Base-by-base conservation (phyloP, 2,329 filamentous ascomycete genomes). In the Cordyceps cateniannulata region DNA sequence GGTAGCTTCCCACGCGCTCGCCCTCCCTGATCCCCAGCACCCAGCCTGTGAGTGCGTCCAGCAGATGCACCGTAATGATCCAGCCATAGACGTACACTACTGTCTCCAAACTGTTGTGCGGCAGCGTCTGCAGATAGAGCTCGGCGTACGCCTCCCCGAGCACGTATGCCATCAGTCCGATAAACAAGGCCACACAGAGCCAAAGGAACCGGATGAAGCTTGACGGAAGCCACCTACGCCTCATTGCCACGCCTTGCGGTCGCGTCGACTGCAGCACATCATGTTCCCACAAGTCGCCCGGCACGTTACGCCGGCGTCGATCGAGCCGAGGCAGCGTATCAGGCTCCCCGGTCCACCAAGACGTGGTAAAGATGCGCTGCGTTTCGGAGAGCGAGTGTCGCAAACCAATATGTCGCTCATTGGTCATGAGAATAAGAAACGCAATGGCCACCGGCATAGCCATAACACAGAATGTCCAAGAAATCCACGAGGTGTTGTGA, bases 391-490 rank as follows among this genome's bases (percentile, higher is more conserved):
- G 76, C 0, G 81, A 81, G 64, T 85, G 79, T 18, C 85, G 81
- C 24, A 86, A 78, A 25, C 82, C 76, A 2, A 88, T 77, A 64
- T 88, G 85, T 9, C 86, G 81, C 72, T 87, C 83, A 62, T 86
- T 83, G 38, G 79, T 82, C 69, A 86, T 80, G 22, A 89, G 77
- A 64, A 88, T 86, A 62, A 80, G 72, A 68, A 87, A 85, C 20
- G 86, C 85, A 62, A 87, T 84, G 50, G 82, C 77, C n/a, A 88
- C 83, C 2, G 86, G 86, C 75, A 87, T 78, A 47, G 85, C 84
- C 86, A 89, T 89, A 67, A 85, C 85, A 67, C 86, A 77, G 70
- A 89, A 89, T 0, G 85, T 87, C 83, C 86, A 87, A 9, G 82
- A 81, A 63, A 88, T 85, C 86, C 86, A 89, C 2, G 81, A 79